phyloP scores from a whole-genome alignment of 208 protist genomes.

The Trypanosoma vivax region DNA sequence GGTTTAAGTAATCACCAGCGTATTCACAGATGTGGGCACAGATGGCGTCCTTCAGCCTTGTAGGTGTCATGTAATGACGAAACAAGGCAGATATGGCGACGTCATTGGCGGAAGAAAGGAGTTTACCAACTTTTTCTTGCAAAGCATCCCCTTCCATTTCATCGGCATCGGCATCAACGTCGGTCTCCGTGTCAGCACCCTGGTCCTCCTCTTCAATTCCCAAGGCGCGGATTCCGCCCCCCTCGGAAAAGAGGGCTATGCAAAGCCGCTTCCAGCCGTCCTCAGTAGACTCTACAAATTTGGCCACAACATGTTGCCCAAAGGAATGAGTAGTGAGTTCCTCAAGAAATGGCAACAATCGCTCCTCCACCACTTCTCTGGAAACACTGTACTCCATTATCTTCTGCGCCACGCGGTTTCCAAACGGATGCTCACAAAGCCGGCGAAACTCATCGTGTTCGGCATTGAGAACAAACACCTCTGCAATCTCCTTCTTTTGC shows the following conservation, averaged over 20 bases:
- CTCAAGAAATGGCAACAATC: slow-evolving; percentile 33
- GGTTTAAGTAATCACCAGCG: slow-evolving; percentile 50
- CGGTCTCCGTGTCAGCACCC: neutral
- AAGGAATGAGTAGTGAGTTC: slow-evolving; percentile 45
- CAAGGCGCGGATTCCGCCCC: slow-evolving; percentile 2
- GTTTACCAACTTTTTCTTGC: slow-evolving; percentile 18
- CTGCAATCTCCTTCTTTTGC: slow-evolving; percentile 78
- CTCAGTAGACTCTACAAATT: slow-evolving; percentile 47
- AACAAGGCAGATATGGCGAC: slow-evolving; percentile 65
- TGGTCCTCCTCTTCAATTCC: slow-evolving; percentile 5
- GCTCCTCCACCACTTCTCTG: slow-evolving; percentile 47
- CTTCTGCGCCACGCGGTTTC: slow-evolving; percentile 85
- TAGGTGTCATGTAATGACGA: slow-evolving; percentile 44
- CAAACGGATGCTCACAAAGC: slow-evolving; percentile 75
- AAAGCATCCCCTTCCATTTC: neutral
- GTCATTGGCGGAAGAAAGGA: slow-evolving; percentile 44
- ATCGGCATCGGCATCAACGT: slow-evolving; percentile 17
- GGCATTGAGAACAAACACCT: slow-evolving; percentile 73
- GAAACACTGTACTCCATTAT: slow-evolving; percentile 66
- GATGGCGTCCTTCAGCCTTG: slow-evolving; percentile 68
- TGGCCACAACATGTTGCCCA: slow-evolving; percentile 74
- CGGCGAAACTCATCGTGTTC: slow-evolving; percentile 67
- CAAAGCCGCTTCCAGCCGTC: slow-evolving; percentile 26
- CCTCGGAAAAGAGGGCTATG: slow-evolving; percentile 22
- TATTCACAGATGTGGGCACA: slow-evolving; percentile 65